A percentile compares a stretch with the other conserved stretches of the same genome.
Conservation (phyloP, 495 filamentous ascomycete genomes). For the Penicilliopsis zonata region DNA sequence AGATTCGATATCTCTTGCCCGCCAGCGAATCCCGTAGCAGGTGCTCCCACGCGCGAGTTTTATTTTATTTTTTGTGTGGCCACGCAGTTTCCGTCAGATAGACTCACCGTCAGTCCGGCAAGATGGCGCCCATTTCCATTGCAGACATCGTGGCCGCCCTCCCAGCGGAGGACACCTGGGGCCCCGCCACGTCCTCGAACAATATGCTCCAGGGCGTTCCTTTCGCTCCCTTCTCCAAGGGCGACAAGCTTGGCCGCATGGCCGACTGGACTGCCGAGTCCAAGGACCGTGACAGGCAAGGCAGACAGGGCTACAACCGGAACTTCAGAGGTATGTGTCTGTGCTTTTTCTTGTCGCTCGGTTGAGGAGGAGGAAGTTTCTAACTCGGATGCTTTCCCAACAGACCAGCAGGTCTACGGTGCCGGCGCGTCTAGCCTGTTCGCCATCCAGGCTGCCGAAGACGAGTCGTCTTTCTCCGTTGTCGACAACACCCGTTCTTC, state of each 20-base stretch:
- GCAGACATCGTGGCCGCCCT: slow-evolving; percentile 47
- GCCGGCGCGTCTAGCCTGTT: slow-evolving; percentile 80
- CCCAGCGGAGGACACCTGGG: slow-evolving; percentile 66
- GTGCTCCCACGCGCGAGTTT: slow-evolving; percentile 4
- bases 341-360: slow-evolving; percentile 6
- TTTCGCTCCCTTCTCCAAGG: slow-evolving; percentile 95
- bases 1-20: slow-evolving; percentile 20
- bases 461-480: slow-evolving; percentile 95
- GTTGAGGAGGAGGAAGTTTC: slow-evolving; percentile 3
- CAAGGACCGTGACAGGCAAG: slow-evolving; percentile 73
- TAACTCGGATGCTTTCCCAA: slow-evolving; percentile 3
- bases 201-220: slow-evolving; percentile 88
- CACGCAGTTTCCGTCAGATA: slow-evolving; percentile 5
- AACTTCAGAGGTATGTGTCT: slow-evolving; percentile 69
- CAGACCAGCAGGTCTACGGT: slow-evolving; percentile 95
- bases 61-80: slow-evolving; percentile 8
- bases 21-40: slow-evolving; percentile 11
- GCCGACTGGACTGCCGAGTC: slow-evolving; percentile 95
- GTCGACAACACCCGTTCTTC: slow-evolving; percentile 87
- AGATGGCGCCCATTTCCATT: slow-evolving; percentile 45
- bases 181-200: slow-evolving; percentile 66
- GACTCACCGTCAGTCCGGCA: background rate
- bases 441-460: slow-evolving; percentile 79
- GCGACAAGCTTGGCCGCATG: slow-evolving; percentile 97
- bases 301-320: slow-evolving; percentile 77